Conservation (phyloP, 306 rosid species). For the Inga laurina region DNA sequence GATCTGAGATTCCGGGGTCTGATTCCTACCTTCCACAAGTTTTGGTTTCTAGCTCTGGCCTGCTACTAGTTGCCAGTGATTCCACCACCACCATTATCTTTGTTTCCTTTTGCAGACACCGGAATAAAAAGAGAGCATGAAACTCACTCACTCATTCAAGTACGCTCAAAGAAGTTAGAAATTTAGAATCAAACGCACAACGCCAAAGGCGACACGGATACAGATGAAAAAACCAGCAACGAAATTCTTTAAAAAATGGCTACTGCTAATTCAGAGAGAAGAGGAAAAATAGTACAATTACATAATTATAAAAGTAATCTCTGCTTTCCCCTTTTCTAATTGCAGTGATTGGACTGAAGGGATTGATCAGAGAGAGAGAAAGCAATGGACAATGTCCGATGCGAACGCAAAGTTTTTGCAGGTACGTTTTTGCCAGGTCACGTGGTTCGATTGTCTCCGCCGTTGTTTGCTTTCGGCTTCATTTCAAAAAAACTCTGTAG, state of each 20-base stretch:
- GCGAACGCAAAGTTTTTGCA: conserved; percentile 18
- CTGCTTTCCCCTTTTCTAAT: not conserved
- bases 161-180: conserved; percentile 38
- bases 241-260: conserved; percentile 14
- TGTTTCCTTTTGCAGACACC: conserved; percentile 26
- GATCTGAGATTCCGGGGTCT: conserved; percentile 65
- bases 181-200: conserved; percentile 30
- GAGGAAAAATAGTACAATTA: not conserved
- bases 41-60: conserved; percentile 32
- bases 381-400: not conserved
- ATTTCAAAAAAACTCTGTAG: not conserved
- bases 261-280: not conserved
- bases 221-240: conserved; percentile 55
- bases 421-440: conserved; percentile 79
- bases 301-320: not conserved
- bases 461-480: conserved; percentile 60
- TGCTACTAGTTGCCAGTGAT: conserved; percentile 44
- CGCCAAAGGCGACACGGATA: conserved; percentile 62
- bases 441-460: conserved; percentile 85
- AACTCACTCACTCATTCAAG: conserved; percentile 18
- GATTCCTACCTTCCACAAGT: conserved; percentile 38
- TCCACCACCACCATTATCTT: conserved; percentile 46
- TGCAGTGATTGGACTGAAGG: conserved; percentile 48
- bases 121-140: conserved; percentile 39
- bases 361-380: not conserved